Evolutionary conservation across 139 green algal species (phyloP).

Genomic region (Limnomonas spitsbergensis): DNA sequence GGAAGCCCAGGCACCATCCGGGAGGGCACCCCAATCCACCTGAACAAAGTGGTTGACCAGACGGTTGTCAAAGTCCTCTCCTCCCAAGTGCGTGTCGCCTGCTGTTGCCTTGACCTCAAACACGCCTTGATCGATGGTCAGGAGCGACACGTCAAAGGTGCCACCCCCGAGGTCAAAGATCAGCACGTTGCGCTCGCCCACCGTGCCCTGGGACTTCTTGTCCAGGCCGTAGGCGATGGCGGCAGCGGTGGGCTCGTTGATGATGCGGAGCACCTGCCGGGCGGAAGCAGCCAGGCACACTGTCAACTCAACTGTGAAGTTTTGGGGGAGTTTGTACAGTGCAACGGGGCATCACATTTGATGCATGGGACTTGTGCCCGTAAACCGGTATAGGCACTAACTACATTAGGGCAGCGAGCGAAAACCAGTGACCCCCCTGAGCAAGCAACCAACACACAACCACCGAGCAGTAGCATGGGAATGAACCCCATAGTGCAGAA

Average conservation of each 20-base stretch:
- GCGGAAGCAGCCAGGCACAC: no score
- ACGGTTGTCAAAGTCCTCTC: constrained; percentile 97
- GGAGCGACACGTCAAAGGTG: constrained; percentile 98
- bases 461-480: no score
- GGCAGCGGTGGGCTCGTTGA: constrained; percentile 98
- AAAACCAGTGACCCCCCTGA: no score
- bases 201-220: constrained; percentile 58
- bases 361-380: no score
- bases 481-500: no score
- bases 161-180: constrained; percentile 95
- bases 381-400: no score
- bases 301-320: no score
- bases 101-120: constrained; percentile 98
- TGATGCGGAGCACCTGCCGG: constrained; percentile 94
- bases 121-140: constrained; percentile 98
- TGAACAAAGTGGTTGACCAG: constrained; percentile 88
- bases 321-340: no score
- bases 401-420: no score
- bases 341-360: no score
- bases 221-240: constrained; percentile 88
- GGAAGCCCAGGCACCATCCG: no score
- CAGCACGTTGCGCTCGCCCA: constrained; percentile 80
- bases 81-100: constrained; percentile 96
- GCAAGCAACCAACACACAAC: no score
- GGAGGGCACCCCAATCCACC: not conserved